These are phyloP conservation scores for Sergeia podlipaevii DNA, from an alignment of 208 protist genomes.

Conservation along the genomic window DNA sequence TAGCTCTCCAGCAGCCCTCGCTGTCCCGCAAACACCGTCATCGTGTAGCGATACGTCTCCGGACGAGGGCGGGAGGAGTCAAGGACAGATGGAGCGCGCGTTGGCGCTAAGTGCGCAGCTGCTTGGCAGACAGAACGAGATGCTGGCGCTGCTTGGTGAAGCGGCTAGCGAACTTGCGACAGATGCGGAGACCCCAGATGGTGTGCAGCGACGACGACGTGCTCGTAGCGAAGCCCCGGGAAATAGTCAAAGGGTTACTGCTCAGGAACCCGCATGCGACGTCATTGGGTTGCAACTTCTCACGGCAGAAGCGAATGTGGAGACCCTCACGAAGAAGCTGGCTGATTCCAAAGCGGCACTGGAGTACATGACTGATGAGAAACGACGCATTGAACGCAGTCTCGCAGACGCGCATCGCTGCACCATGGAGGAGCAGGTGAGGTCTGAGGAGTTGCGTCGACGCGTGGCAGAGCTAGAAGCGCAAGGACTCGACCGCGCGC, in stretches of 20 bases:
- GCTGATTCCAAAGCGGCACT: conserved; percentile 7
- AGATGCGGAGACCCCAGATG: too few species aligned
- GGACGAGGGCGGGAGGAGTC: not conserved
- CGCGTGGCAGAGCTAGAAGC: conserved; percentile 22
- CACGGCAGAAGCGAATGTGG: not conserved
- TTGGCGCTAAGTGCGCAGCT: conserved; percentile 26
- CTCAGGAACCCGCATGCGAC: conserved; percentile 32
- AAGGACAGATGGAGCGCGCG: conserved; percentile 17
- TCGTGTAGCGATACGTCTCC: conserved; percentile 7
- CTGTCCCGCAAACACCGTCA: too few species aligned
- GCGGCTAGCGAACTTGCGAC: too few species aligned
- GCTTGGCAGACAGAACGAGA: conserved; percentile 21
- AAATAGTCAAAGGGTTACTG: conserved; percentile 21
- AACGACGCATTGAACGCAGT: conserved; percentile 30
- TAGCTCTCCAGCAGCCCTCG: not conserved
- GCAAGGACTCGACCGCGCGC: conserved; percentile 3
- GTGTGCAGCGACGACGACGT: not conserved
- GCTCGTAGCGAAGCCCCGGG: not conserved
- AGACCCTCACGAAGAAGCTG: conserved; percentile 1
- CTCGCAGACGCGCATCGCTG: conserved; percentile 29
- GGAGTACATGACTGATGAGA: conserved; percentile 25
- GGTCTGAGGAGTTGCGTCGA: conserved; percentile 14
- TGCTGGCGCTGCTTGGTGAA: conserved; percentile 18
- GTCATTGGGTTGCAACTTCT: conserved; percentile 18
- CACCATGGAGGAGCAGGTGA: conserved; percentile 25